Evolutionary conservation across 2,329 filamentous ascomycete species (phyloP).

Genomic region (Curvularia eragrostidis): DNA sequence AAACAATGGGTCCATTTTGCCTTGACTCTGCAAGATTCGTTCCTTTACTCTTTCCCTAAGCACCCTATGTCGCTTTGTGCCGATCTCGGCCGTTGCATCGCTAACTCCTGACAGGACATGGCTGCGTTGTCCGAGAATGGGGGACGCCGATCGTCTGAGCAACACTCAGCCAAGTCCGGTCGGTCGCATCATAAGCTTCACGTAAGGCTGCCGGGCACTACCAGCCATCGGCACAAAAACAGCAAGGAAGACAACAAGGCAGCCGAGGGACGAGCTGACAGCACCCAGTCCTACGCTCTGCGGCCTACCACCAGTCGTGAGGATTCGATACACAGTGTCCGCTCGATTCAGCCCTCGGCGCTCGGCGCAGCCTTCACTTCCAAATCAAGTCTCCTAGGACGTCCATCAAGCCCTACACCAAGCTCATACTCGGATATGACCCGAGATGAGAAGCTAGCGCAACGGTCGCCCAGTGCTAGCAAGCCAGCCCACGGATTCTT

Average conservation of each 20-base stretch:
- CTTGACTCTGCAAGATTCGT: neutral
- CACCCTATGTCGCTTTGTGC: neutral
- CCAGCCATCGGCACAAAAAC: constrained; percentile 68
- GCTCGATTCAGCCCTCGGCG: constrained; percentile 51
- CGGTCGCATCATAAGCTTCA: constrained; percentile 61
- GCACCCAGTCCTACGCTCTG: constrained; percentile 60
- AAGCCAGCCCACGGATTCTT: constrained; percentile 60
- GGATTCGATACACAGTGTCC: constrained; percentile 65
- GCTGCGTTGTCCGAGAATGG: constrained; percentile 45
- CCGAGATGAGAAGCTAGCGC: constrained; percentile 51
- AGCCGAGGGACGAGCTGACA: constrained; percentile 41
- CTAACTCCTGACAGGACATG: constrained; percentile 33
- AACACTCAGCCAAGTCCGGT: constrained; percentile 58
- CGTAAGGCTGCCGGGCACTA: constrained; percentile 68
- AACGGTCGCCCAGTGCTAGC: constrained; percentile 64
- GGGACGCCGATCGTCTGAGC: constrained; percentile 45
- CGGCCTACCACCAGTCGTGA: constrained; percentile 79
- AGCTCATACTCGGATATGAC: constrained; percentile 70
- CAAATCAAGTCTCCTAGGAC: constrained; percentile 59
- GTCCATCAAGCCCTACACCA: constrained; percentile 82
- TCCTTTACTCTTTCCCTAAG: neutral
- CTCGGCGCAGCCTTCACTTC: constrained; percentile 60
- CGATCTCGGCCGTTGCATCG: constrained; percentile 11
- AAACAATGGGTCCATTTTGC: constrained; percentile 2
- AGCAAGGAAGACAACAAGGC: constrained; percentile 64